Percentiles rank a stretch among this genome's conserved stretches.
Conservation (phyloP, 352 stramenopile species). For the Phytophthora brassicae region DNA sequence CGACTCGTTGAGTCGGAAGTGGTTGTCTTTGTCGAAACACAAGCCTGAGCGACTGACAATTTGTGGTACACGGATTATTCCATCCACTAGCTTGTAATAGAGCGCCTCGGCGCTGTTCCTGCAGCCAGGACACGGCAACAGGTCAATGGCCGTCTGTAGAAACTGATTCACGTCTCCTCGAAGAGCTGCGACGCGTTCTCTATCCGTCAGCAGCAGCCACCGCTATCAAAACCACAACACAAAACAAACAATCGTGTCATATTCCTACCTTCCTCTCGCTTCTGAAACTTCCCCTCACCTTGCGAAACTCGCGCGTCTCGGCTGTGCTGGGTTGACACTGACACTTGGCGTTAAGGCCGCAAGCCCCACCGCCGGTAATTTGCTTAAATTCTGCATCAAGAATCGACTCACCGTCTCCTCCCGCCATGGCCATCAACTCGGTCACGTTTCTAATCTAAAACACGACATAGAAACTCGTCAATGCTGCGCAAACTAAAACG, state of each 20-base stretch:
- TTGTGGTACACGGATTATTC: conserved; percentile 38
- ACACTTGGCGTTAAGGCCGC: conserved; percentile 30
- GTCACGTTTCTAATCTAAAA: conserved; percentile 29
- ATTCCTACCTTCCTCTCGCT: background rate
- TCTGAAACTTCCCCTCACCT: conserved; percentile 55
- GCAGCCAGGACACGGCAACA: conserved; percentile 78
- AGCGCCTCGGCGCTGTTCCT: conserved; percentile 78
- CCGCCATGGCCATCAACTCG: conserved; percentile 45
- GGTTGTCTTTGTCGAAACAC: conserved; percentile 55
- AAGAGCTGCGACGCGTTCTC: conserved; percentile 68
- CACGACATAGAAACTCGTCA: background rate
- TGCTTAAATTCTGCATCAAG: conserved; percentile 29
- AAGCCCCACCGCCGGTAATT: conserved; percentile 5
- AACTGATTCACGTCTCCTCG: conserved; percentile 69
- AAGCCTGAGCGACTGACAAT: conserved; percentile 56
- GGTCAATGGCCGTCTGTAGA: conserved; percentile 65
- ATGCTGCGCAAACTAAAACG: background rate
- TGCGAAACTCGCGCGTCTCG: conserved; percentile 81
- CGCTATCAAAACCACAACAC: conserved; percentile 43
- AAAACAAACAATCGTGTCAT: conserved; percentile 2
- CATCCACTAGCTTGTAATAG: conserved; percentile 67
- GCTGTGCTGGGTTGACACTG: conserved; percentile 68
- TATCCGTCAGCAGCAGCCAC: conserved; percentile 79
- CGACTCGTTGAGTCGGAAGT: conserved; percentile 69
- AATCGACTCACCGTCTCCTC: conserved; percentile 38